A percentile compares a stretch with the other conserved stretches of the same genome.
Evolutionary conservation across 2,329 filamentous ascomycete species (phyloP).

Genomic region (Chalaropsis ovoidea): DNA sequence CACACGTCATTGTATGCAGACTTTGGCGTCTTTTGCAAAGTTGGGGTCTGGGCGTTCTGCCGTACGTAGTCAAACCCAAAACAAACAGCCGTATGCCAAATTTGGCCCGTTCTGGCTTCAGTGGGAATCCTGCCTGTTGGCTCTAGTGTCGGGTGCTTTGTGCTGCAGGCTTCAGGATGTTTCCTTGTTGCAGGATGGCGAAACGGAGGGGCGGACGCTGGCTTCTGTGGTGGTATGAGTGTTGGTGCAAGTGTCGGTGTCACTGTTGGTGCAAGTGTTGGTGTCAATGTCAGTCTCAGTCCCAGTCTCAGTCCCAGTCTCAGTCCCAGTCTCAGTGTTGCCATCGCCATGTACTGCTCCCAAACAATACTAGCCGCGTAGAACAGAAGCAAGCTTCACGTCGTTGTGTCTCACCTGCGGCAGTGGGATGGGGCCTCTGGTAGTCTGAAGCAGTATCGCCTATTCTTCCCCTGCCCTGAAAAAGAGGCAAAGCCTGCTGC

Average conservation of each 20-base stretch:
- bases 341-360: no score
- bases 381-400: no score
- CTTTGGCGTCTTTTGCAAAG: not conserved
- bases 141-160: not conserved
- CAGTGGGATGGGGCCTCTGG: not conserved
- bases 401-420: no score
- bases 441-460: not conserved
- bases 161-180: no score
- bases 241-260: no score
- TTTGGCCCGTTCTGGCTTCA: slow-evolving; percentile 5
- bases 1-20: slow-evolving; percentile 7
- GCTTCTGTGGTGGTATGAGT: not conserved
- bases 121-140: not conserved
- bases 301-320: no score
- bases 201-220: not conserved
- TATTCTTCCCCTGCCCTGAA: not conserved
- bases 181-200: not conserved
- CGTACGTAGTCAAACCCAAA: slow-evolving; percentile 2
- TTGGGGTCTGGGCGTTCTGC: not conserved
- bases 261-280: no score
- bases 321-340: no score
- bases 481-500: no score
- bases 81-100: slow-evolving; percentile 7
- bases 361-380: no score
- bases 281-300: no score